These are phyloP conservation scores for Amaranthus palmeri DNA, from an alignment of 148 eudicot species.

Conservation along the genomic window DNA sequence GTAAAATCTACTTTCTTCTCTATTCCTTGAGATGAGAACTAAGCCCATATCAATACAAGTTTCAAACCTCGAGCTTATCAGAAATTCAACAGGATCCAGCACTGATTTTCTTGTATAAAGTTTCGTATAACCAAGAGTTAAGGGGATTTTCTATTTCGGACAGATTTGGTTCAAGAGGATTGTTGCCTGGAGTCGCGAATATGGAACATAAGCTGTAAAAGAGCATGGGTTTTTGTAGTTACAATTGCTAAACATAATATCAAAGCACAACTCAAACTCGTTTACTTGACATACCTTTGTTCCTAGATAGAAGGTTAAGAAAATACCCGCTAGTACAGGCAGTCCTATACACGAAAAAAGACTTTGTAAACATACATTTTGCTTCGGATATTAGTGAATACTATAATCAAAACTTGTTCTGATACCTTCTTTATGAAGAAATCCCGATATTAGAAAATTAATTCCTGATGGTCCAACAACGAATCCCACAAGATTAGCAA, in stretches of 20 bases:
- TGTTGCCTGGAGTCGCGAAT: constrained; percentile 59
- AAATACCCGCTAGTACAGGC: constrained; percentile 59
- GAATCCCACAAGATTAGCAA: constrained; percentile 92
- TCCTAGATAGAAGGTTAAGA: constrained; percentile 77
- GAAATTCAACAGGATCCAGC: neutral
- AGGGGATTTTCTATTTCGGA: neutral
- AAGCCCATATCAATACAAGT: neutral
- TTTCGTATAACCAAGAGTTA: neutral
- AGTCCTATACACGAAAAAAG: constrained; percentile 44
- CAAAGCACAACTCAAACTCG: neutral
- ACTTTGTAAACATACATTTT: constrained; percentile 10
- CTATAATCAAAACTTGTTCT: neutral
- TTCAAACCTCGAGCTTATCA: neutral
- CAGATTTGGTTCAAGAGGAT: neutral
- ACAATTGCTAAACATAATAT: constrained; percentile 2
- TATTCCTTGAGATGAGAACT: neutral
- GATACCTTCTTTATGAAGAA: constrained; percentile 61
- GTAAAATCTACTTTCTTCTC: neutral
- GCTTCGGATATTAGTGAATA: constrained; percentile 5
- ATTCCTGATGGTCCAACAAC: constrained; percentile 94
- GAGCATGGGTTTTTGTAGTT: constrained; percentile 10
- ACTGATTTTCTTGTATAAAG: neutral
- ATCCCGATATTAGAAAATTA: constrained; percentile 69
- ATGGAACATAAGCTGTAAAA: constrained; percentile 86
- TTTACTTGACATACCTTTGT: constrained; percentile 52